Base-by-base conservation (phyloP, 192 early-diverging fungal genomes). In the Coemansia nantahalensis region DNA sequence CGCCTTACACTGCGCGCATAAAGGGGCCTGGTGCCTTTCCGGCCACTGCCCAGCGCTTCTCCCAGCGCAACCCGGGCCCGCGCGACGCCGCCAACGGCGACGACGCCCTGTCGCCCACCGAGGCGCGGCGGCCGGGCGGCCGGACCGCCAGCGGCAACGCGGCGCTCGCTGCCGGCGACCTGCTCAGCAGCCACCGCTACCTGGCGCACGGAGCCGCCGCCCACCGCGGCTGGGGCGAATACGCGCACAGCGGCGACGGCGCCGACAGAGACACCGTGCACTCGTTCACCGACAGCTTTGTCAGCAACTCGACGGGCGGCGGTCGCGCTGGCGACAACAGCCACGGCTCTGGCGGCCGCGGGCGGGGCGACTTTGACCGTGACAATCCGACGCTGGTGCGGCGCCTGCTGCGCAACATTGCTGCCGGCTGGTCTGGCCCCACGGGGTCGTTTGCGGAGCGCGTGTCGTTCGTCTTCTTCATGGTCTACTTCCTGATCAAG, bases 1-100 rank as follows among this genome's bases (percentile, higher is more conserved):
- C 73, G 15, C 73, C 73, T 1, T 65, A 65, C 58, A 69, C 73
- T 2, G 67, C 65, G 17, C 73, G 62, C 26, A 70, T 77, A 35
- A 61, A 65, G 17, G 73, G 73, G 15, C 73, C 73, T 0, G 73
- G 73, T 15, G 73, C 73, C 8, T 77, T 77, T 24, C 73, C 73
- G 16, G 67, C 54, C 3, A 77, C 73, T 3, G 73, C 73, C 1
- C 56, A 77, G 42, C 56, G 73, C 18, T 77, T 59, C 51, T 77
- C 73, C 35, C 65, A 61, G 54, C 73, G 67, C 41, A 64, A 51
- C 24, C 35, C 52, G 32, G 16, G n/a, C 36, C 42, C 52, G 0
- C 56, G 41, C 44, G 50, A 43, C 9, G 40, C 31, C 10, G 40
- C 31, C 10, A 43, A 39, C 10, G 65, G 43, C 21, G 66, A 60